phyloP scores from a whole-genome alignment of 495 filamentous ascomycete species.

The Thozetella sp. region DNA sequence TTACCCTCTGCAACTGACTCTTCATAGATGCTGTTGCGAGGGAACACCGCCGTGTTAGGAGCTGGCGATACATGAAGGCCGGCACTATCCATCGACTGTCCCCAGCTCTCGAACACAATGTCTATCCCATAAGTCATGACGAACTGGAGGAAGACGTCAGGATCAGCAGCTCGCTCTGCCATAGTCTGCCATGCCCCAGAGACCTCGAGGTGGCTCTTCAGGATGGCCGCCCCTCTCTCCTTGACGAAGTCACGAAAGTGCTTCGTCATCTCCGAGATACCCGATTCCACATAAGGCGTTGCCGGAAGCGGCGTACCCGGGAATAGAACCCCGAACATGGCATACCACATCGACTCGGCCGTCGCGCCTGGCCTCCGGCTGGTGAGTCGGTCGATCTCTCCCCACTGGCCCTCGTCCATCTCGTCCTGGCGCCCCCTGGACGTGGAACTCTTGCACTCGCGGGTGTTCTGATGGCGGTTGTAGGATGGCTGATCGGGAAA shows the following conservation, averaged over 20 bases:
- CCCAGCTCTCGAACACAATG: background rate
- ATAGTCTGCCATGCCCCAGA: background rate
- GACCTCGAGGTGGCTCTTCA: background rate
- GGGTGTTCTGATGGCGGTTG: background rate
- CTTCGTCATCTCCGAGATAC: slow-evolving; percentile 3
- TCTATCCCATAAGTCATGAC: background rate
- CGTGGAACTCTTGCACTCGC: background rate
- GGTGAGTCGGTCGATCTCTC: background rate
- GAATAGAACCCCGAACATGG: background rate
- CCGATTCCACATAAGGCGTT: background rate
- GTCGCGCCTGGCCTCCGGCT: background rate
- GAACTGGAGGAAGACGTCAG: background rate
- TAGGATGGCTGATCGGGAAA: background rate
- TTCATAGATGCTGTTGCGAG: background rate
- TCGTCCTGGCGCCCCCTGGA: background rate
- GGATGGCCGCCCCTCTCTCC: background rate
- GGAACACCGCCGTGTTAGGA: background rate
- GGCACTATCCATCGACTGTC: background rate
- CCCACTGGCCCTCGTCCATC: background rate
- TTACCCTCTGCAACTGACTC: background rate
- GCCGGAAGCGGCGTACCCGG: background rate
- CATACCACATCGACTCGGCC: slow-evolving; percentile 1
- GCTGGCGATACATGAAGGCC: background rate
- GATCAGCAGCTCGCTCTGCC: background rate
- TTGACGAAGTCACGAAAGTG: background rate